Evolutionary conservation across 164 flowering plant genomes (phyloP), one percentile per base, ranked within the genome.

Genomic region (Tetracentron sinense): DNA sequence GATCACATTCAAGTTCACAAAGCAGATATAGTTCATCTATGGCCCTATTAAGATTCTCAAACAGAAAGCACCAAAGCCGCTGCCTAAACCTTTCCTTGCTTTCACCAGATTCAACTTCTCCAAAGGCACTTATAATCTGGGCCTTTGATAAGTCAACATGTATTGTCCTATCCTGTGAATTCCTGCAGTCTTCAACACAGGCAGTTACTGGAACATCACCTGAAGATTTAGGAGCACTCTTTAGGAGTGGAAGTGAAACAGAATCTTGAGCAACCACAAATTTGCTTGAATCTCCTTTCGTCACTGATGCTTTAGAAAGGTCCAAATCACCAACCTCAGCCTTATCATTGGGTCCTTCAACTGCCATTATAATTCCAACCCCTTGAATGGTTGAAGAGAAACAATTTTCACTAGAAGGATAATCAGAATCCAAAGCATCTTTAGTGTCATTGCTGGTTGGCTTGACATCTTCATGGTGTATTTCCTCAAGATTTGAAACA

Each of bases 21-120:
- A 92, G 83, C 70, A 89, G 91, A 82, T 92, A 92, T 44, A 92
- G 88, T 70, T 92, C 96, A 79, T 92, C 98, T 23, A 92, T 86
- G 31, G 96, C 92, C 82, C 98, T 82, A 71, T 90, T 92, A 61
- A 92, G 93, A 77, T 90, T 92, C 74, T 88, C 96, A 78, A 92
- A 92, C 35, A 92, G 82, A 78, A 86, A 89, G 66, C 89, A 83
- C 96, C 96, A 92, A 64, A 92, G 89, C 42, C 95, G 88, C 69
- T 90, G 78, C 73, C 98, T 77, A 75, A 92, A 92, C 73, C 96
- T 82, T 80, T 92, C 98, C 75, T 90, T 92, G 77, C 93, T 86
- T 80, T 86, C 98, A 69, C 77, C 78, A 7, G 75, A 61, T 53
- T 74, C 85, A 58, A 62, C 74, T 60, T 81, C 85, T 67, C 63